Conservation (phyloP, 2,329 filamentous ascomycete genomes). For the Cylindrodendrum hubeiense region DNA sequence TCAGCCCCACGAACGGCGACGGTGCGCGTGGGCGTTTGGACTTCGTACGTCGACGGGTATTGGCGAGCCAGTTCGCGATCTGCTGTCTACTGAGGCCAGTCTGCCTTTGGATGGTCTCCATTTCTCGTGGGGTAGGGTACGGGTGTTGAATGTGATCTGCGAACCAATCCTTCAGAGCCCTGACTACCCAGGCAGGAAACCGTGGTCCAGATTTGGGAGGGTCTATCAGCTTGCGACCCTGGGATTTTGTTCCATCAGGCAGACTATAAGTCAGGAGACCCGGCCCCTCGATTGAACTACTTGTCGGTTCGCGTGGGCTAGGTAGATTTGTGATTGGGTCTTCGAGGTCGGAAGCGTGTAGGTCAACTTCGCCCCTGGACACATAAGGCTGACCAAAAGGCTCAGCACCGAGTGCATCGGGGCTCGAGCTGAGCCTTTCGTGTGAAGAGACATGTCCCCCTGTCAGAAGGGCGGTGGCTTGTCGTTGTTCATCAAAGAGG, state of each 20-base stretch:
- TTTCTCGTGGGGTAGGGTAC: conserved; percentile 87
- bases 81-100: conserved; percentile 83
- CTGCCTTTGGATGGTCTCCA: conserved; percentile 74
- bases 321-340: no score
- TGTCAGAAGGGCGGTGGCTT: no score
- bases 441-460: no score
- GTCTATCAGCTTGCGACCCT: not conserved
- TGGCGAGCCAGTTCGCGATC: conserved; percentile 89
- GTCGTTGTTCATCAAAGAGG: no score
- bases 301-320: no score
- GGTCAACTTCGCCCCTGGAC: no score
- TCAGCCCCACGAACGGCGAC: not conserved
- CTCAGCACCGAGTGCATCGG: no score
- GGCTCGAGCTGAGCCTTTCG: no score
- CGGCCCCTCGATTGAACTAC: no score
- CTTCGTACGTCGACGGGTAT: conserved; percentile 82
- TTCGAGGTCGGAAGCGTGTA: no score
- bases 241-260: not conserved
- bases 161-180: conserved; percentile 36
- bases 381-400: no score
- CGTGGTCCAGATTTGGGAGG: conserved; percentile 36
- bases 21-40: conserved; percentile 72
- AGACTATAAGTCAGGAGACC: no score
- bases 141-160: conserved; percentile 67
- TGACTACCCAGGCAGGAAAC: conserved; percentile 35